phyloP scores from a whole-genome alignment of 1,284 basidiomycete species.

The Exobasidium cylindrosporum region DNA sequence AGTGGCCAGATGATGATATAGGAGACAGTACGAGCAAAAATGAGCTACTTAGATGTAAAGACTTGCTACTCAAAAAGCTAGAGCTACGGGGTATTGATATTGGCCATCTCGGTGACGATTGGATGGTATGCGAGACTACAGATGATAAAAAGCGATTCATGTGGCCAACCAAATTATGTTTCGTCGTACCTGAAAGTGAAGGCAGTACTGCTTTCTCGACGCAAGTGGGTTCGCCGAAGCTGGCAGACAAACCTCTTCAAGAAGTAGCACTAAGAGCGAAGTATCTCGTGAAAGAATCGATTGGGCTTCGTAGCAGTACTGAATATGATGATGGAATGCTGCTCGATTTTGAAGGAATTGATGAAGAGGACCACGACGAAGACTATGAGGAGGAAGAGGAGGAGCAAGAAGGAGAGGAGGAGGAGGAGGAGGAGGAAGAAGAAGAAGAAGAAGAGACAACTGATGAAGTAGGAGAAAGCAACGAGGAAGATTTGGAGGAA shows the following conservation, averaged over 20 bases:
- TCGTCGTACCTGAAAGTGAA: no score
- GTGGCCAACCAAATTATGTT: slow-evolving; percentile 7
- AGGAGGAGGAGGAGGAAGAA: neutral
- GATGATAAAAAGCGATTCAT: neutral
- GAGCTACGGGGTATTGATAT: neutral
- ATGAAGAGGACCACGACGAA: neutral
- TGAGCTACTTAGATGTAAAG: neutral
- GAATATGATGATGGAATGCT: neutral
- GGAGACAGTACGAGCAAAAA: neutral
- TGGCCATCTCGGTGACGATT: neutral
- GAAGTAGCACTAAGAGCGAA: neutral
- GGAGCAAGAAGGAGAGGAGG: slow-evolving; percentile 9
- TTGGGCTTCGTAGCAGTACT: neutral
- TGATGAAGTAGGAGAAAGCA: neutral
- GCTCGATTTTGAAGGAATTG: neutral
- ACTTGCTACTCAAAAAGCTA: neutral
- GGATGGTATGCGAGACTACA: slow-evolving; percentile 10
- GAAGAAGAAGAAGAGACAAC: neutral
- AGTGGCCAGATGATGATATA: neutral
- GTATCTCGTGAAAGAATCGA: neutral
- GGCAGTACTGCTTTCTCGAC: no score
- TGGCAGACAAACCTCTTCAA: neutral
- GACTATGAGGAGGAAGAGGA: slow-evolving; percentile 6
- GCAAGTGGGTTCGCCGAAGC: no score
- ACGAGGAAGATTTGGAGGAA: no score